Conservation (phyloP, 2,329 filamentous ascomycete genomes). For the Myriangium duriaei region DNA sequence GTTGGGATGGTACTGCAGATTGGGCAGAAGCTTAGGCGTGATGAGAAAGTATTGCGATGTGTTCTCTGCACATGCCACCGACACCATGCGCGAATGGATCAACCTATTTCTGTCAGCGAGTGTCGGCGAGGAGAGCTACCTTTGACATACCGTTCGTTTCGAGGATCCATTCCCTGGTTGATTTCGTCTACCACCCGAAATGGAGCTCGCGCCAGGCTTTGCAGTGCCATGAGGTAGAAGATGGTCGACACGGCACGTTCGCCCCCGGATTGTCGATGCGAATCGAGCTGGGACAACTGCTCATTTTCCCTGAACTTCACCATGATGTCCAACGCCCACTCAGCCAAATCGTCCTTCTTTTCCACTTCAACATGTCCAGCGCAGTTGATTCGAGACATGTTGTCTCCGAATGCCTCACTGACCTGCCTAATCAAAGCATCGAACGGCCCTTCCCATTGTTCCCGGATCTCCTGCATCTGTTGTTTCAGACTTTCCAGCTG, state of each 20-base stretch:
- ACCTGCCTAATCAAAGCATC: slow-evolving; percentile 69
- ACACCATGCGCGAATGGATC: slow-evolving; percentile 95
- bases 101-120: slow-evolving; percentile 34
- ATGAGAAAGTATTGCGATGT: slow-evolving; percentile 83
- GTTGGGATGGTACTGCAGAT: slow-evolving; percentile 71
- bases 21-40: slow-evolving; percentile 84
- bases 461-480: slow-evolving; percentile 54
- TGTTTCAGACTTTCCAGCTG: slow-evolving; percentile 43
- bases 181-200: slow-evolving; percentile 99
- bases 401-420: slow-evolving; percentile 81
- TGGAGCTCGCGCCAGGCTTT: slow-evolving; percentile 82
- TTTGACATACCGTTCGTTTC: slow-evolving; percentile 62
- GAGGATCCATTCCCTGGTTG: slow-evolving; percentile 98
- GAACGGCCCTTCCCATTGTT: slow-evolving; percentile 70
- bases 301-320: slow-evolving; percentile 89
- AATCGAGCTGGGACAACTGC: slow-evolving; percentile 69
- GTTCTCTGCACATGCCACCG: slow-evolving; percentile 78
- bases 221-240: slow-evolving; percentile 97
- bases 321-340: slow-evolving; percentile 86
- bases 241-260: slow-evolving; percentile 95
- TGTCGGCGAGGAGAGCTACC: not conserved
- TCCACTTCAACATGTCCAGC: slow-evolving; percentile 79
- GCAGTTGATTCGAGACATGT: slow-evolving; percentile 88
- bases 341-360: slow-evolving; percentile 81
- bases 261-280: slow-evolving; percentile 89